phyloP scores from a whole-genome alignment of 345 rosid species.

The Eucalyptus victrix region DNA sequence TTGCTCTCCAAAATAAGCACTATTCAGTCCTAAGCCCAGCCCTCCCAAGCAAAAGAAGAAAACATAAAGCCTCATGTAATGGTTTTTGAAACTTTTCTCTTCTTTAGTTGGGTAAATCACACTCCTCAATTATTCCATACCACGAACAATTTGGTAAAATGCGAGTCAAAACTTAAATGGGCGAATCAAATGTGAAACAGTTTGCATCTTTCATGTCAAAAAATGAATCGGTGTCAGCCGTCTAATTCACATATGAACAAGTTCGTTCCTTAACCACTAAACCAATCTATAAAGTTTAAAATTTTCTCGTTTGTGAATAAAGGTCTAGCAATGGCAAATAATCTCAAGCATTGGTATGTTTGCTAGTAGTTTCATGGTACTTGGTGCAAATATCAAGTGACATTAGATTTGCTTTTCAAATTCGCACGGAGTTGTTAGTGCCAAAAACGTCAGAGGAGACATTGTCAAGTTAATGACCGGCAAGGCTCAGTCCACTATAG shows the following conservation, averaged over 20 bases:
- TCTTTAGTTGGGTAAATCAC: background rate
- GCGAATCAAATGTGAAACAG: background rate
- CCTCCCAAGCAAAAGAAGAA: background rate
- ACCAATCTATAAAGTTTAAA: background rate
- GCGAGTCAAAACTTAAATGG: background rate
- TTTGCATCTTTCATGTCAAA: background rate
- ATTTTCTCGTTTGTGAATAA: background rate
- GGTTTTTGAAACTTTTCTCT: background rate
- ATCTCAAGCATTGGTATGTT: background rate
- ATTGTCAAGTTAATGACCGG: fast-evolving
- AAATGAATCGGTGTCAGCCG: fast-evolving
- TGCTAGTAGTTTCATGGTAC: background rate
- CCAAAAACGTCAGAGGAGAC: background rate
- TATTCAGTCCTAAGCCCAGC: background rate
- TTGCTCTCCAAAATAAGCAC: background rate
- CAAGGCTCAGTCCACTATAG: background rate
- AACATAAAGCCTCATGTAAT: background rate
- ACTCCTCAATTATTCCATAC: background rate
- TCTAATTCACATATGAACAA: background rate
- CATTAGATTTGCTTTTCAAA: background rate
- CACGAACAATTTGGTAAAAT: background rate
- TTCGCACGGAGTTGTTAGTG: background rate
- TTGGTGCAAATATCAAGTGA: background rate
- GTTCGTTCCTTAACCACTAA: background rate
- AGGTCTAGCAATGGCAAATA: fast-evolving